Base-by-base conservation (phyloP, 2,329 filamentous ascomycete genomes). In the Aspergillus pseudoterreus region DNA sequence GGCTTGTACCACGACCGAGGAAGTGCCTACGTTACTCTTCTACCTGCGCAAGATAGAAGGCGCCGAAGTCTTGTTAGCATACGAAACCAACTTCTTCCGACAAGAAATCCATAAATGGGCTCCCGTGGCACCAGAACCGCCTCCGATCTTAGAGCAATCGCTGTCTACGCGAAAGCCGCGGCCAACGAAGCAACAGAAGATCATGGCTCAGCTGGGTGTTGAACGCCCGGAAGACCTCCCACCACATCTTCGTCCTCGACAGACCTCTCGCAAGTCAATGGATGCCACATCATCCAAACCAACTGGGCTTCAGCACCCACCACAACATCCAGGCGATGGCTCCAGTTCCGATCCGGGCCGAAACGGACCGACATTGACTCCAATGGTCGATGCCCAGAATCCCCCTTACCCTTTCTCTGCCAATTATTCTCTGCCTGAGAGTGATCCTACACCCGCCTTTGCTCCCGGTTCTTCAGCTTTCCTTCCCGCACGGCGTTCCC, bases 21-120 rank as follows among this genome's bases (percentile, higher is more conserved):
- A 97, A 67, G 86, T 91, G 8, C 88, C 91, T 49, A 92, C 88
- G 0, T 87, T 96, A 70, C 84, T 95, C 5, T 99, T 99, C 71
- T 97, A 96, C 63, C 78, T 99, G 38, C 88, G 94, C 51, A 99
- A 99, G 74, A 91, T 99, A 49, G 94, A 99, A 73, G 94, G 94
- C 2, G 92, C 94, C 1, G 94, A 99, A 68, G 92, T 99, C 47
- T 80, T 99, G 3, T 78, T 99, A 2, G 83, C 92, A 0, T 87
- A 86, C 51, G 94, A 99, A 74, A 96, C 92, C n/a, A 99, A 99
- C 67, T 96, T 95, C 71, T 92, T 99, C 75, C 86, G 92, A 21
- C 91, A 96, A 67, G 91, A 96, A 66, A 79, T 99, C 51, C 94
- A 99, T 72, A 95, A 90, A 67, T 96, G 90, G 88, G 90, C 87